A percentile compares a stretch with the other conserved stretches of the same genome.
phyloP scores from a whole-genome alignment of 2,329 filamentous ascomycete species.

The Corynespora cassiicola region DNA sequence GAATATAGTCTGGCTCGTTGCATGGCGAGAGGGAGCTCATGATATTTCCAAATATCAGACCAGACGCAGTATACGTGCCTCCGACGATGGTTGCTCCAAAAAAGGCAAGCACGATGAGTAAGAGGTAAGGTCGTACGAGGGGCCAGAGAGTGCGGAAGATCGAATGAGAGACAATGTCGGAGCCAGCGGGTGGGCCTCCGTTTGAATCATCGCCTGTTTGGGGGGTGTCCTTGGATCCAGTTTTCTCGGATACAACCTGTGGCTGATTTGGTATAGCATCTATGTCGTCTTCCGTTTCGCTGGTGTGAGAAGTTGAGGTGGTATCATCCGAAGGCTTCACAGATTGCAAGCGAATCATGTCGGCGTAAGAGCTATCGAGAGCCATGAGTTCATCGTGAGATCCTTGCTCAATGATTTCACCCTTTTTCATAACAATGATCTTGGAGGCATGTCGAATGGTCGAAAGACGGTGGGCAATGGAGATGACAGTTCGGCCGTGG shows the following conservation, averaged over 20 bases:
- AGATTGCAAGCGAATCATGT: slow-evolving; percentile 57
- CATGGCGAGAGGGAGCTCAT: slow-evolving; percentile 65
- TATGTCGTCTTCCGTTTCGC: slow-evolving; percentile 25
- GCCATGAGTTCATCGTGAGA: slow-evolving; percentile 41
- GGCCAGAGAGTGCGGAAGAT: slow-evolving; percentile 41
- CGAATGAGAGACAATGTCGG: slow-evolving; percentile 28
- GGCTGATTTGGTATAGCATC: slow-evolving; percentile 25
- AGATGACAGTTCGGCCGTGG: slow-evolving; percentile 43
- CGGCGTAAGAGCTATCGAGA: slow-evolving; percentile 53
- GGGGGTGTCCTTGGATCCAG: slow-evolving; percentile 2
- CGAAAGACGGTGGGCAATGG: slow-evolving; percentile 47
- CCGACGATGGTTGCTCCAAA: slow-evolving; percentile 61
- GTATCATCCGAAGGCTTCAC: slow-evolving; percentile 49
- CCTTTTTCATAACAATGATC: slow-evolving; percentile 48
- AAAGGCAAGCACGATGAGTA: slow-evolving; percentile 56
- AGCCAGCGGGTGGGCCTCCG: slow-evolving; percentile 4
- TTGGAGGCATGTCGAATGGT: slow-evolving; percentile 45
- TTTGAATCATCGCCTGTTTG: slow-evolving; percentile 17
- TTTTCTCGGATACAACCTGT: slow-evolving; percentile 3
- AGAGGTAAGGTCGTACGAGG: slow-evolving; percentile 52
- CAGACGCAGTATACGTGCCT: slow-evolving; percentile 63
- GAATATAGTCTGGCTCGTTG: slow-evolving; percentile 56
- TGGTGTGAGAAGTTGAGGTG: slow-evolving; percentile 24
- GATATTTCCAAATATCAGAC: slow-evolving; percentile 66
- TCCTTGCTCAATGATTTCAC: slow-evolving; percentile 45